A percentile compares a stretch with the other conserved stretches of the same genome.
These are phyloP conservation scores for Hypoxylon perforatum DNA, from an alignment of 495 filamentous ascomycete species.

Conservation along the genomic window DNA sequence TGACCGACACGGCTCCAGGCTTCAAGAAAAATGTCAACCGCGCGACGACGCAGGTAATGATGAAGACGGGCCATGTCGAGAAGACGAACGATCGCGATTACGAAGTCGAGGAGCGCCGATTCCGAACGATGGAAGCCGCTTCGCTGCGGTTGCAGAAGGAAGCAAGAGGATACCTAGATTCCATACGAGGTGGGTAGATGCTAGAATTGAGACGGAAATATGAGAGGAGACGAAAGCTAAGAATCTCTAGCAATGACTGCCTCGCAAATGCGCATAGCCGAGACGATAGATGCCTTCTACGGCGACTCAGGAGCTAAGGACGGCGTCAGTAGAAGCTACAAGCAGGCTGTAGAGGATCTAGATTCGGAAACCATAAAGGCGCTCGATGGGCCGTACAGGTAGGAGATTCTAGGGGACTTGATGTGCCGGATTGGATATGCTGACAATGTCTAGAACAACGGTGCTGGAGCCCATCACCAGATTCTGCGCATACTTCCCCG, in stretches of 20 bases:
- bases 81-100: slow-evolving; percentile 98
- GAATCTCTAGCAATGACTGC: slow-evolving; percentile 86
- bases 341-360: slow-evolving; percentile 96
- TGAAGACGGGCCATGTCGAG: slow-evolving; percentile 99
- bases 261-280: slow-evolving; percentile 98
- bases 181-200: slow-evolving; percentile 76
- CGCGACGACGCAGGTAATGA: slow-evolving; percentile 99
- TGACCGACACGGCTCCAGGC: slow-evolving; percentile 60
- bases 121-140: slow-evolving; percentile 95
- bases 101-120: slow-evolving; percentile 96
- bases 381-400: slow-evolving; percentile 95
- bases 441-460: slow-evolving; percentile 69
- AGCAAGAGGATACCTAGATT: slow-evolving; percentile 96
- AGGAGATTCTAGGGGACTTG: slow-evolving; percentile 20
- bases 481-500: slow-evolving; percentile 98
- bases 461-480: slow-evolving; percentile 93
- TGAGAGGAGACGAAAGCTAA: slow-evolving; percentile 8
- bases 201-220: background rate
- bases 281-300: slow-evolving; percentile 99
- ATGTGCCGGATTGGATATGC: background rate
- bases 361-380: slow-evolving; percentile 99
- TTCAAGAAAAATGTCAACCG: slow-evolving; percentile 99
- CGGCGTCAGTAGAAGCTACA: slow-evolving; percentile 94
- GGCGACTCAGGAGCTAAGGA: slow-evolving; percentile 94
- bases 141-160: slow-evolving; percentile 93